phyloP scores from a whole-genome alignment of 192 early-diverging fungal genomes.

The Geosiphon pyriformis region DNA sequence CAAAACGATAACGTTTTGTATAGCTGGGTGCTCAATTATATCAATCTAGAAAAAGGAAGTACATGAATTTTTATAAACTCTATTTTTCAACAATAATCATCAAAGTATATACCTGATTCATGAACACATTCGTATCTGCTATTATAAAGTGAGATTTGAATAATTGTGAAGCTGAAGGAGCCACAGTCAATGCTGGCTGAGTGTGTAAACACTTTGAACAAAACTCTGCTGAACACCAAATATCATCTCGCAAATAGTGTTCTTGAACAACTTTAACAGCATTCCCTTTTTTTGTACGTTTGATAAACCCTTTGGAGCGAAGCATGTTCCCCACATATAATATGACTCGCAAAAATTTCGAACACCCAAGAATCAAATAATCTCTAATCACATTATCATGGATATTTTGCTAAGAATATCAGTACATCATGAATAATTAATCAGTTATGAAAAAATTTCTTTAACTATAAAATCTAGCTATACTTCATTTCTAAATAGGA shows the following conservation, averaged over 20 bases:
- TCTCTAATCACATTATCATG: too few species aligned
- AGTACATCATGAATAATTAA: too few species aligned
- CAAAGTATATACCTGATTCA: conserved; percentile 80
- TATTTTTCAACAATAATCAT: too few species aligned
- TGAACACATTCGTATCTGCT: conserved; percentile 94
- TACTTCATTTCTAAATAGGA: background rate
- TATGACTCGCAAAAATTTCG: too few species aligned
- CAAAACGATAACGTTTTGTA: conserved; percentile 86
- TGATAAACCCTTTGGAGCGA: conserved; percentile 77
- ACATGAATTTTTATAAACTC: too few species aligned
- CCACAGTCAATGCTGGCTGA: conserved; percentile 40
- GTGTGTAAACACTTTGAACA: conserved; percentile 52
- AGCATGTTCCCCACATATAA: too few species aligned
- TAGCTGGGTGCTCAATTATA: conserved; percentile 81
- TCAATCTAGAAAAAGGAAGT: conserved; percentile 63
- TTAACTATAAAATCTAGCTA: background rate
- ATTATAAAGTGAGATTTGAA: conserved; percentile 68
- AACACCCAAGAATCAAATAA: too few species aligned
- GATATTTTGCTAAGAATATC: too few species aligned
- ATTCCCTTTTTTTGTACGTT: conserved; percentile 87
- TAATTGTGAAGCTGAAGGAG: conserved; percentile 46
- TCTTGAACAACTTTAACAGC: conserved; percentile 93
- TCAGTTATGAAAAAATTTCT: too few species aligned
- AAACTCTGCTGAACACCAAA: conserved; percentile 66
- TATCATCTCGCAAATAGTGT: conserved; percentile 96